Evolutionary conservation across 2,329 filamentous ascomycete genomes (phyloP), one percentile per base, ranked within the genome.

Genomic region (Tolypocladium nubicola): DNA sequence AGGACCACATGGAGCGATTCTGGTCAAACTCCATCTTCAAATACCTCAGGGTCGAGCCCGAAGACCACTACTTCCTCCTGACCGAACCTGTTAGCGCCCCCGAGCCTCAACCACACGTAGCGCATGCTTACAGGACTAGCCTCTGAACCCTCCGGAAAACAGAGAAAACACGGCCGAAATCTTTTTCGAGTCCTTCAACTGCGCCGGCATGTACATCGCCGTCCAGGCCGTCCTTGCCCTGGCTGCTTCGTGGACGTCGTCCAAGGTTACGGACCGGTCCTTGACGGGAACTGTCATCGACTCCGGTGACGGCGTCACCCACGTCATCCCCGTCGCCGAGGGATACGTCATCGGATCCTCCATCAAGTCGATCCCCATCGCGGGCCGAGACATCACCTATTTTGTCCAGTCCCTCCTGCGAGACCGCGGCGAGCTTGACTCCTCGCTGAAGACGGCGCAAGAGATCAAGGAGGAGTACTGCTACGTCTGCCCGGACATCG

Each of bases 11-110:
- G 94, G 94, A 99, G 75, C 87, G 94, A 62, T 99, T 97, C 78
- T 99, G 94, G 94, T 97, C 95, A 64, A 97, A 97, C 78, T 99
- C 94, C 62, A 99, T 99, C 76, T 99, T 99, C 84, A 99, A 99
- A 74, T 99, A 99, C 71, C 83, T 99, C 56, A 86, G 94, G 67
- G 94, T 99, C 64, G 94, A 99, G 76, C 94, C 94, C 37, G 94
- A 99, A 76, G 94, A 99, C 71, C 94, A 99, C 75, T 92, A 96
- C 79, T 99, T 99, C 75, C 85, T 99, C 61, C 85, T 99, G 59
- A 99, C 94, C 60, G 94, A 99, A 73, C 94, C 94, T 59, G 92
- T 96, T 82, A 71, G 86, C 57, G n/a, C 38, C n/a, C 30, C n/a
- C 16, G 8, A 7, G 21, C 41, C 19, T 39, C 8, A 7, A 19